Evolutionary conservation across 768 basidiomycete species (phyloP).

Genomic region (Boletus rubescentipes): DNA sequence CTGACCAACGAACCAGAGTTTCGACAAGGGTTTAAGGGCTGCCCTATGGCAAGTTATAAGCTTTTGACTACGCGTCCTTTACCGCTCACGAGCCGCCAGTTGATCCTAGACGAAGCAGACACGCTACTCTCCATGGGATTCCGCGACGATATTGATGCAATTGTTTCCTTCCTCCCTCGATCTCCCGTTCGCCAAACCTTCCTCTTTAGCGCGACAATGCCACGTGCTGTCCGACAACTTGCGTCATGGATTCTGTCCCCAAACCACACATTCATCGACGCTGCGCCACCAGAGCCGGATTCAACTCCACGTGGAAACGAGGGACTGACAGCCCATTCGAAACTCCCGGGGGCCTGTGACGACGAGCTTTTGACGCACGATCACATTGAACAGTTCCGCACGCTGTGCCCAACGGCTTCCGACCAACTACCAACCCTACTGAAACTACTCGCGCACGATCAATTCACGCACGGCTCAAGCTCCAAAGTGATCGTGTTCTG

Average conservation of each 20-base stretch:
- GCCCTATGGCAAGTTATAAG: slow-evolving; percentile 53
- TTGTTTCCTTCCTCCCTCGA: slow-evolving; percentile 60
- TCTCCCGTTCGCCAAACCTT: slow-evolving; percentile 79
- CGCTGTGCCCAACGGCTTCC: slow-evolving; percentile 59
- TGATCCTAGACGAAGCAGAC: slow-evolving; percentile 93
- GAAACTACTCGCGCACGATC: slow-evolving; percentile 84
- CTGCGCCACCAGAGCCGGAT: slow-evolving; percentile 51
- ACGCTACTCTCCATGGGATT: slow-evolving; percentile 92
- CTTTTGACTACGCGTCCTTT: neutral
- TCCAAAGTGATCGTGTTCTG: slow-evolving; percentile 85
- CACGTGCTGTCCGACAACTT: slow-evolving; percentile 66
- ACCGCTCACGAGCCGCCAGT: slow-evolving; percentile 40
- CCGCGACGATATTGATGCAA: slow-evolving; percentile 78
- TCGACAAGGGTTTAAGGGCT: slow-evolving; percentile 47
- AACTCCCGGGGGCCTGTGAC: neutral
- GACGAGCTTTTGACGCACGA: slow-evolving; percentile 53
- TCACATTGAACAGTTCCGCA: slow-evolving; percentile 81
- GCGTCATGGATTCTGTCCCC: slow-evolving; percentile 57
- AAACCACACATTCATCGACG: slow-evolving; percentile 73
- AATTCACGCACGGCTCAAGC: slow-evolving; percentile 60
- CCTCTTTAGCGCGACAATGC: slow-evolving; percentile 88
- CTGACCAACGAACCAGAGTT: slow-evolving; percentile 60
- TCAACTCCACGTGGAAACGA: slow-evolving; percentile 24
- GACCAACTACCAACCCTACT: slow-evolving; percentile 80
- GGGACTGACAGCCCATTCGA: neutral